Percentiles rank a stretch among this genome's conserved stretches.
Evolutionary conservation across 1,284 basidiomycete genomes (phyloP).

Genomic region (Fomitopsis pinicola): DNA sequence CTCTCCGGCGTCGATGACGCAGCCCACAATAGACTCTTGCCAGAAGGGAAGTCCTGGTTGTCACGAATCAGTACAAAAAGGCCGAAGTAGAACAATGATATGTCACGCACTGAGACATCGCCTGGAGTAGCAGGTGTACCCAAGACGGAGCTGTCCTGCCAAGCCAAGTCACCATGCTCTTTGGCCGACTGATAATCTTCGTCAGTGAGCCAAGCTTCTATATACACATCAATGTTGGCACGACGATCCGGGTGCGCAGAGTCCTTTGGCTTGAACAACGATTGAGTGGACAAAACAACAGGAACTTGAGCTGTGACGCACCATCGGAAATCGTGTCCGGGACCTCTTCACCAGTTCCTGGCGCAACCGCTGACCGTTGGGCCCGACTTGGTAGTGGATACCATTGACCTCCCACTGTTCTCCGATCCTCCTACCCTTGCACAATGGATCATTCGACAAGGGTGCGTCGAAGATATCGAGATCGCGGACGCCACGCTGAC

Average conservation of each 20-base stretch:
- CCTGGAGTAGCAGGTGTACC: conserved; percentile 38
- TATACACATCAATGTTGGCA: conserved; percentile 60
- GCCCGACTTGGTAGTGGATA: conserved; percentile 63
- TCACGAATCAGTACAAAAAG: conserved; percentile 11
- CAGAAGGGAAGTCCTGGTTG: conserved; percentile 31
- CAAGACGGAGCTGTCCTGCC: conserved; percentile 46
- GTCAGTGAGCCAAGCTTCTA: conserved; percentile 75
- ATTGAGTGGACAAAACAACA: conserved; percentile 5
- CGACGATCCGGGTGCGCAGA: conserved; percentile 71
- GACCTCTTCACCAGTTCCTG: conserved; percentile 66
- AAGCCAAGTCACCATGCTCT: conserved; percentile 54
- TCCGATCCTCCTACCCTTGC: conserved; percentile 55
- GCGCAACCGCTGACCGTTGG: conserved; percentile 63
- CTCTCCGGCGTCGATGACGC: conserved; percentile 27
- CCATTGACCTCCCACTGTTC: conserved; percentile 74
- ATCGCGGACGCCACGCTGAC: conserved; percentile 30
- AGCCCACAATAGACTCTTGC: conserved; percentile 46
- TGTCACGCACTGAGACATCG: conserved; percentile 22
- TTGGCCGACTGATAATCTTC: conserved; percentile 66
- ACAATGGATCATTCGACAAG: conserved; percentile 43
- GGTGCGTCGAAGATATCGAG: conserved; percentile 27
- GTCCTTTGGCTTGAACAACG: conserved; percentile 60
- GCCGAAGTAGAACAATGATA: neutral
- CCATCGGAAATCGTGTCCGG: conserved; percentile 68
- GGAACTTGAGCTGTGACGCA: conserved; percentile 28